A percentile compares a stretch with the other conserved stretches of the same genome.
Conservation (phyloP, 2,329 filamentous ascomycete species). For the Aspergillus latus region DNA sequence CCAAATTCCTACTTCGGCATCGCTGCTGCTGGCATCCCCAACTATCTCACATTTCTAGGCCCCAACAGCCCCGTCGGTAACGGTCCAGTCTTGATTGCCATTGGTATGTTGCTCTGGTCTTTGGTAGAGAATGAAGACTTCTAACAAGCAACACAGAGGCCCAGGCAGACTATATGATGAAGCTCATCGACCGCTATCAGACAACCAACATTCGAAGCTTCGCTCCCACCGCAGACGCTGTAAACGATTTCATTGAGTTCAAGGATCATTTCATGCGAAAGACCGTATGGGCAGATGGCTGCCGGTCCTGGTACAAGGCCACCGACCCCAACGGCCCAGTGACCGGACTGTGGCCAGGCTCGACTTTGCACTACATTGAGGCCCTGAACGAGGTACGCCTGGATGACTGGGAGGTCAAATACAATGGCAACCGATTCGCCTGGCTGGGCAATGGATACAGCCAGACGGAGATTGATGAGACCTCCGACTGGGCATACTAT, state of each 20-base stretch:
- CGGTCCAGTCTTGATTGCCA: conserved; percentile 26
- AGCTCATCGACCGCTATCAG: conserved; percentile 34
- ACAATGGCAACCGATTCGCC: conserved; percentile 19
- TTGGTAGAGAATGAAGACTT: neutral
- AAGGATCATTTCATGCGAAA: conserved; percentile 34
- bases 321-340: neutral
- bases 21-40: conserved; percentile 27
- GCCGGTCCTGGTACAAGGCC: conserved; percentile 11
- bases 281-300: conserved; percentile 26
- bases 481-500: conserved; percentile 20
- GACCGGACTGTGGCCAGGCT: conserved; percentile 23
- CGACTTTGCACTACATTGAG: conserved; percentile 26
- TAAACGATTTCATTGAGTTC: conserved; percentile 37
- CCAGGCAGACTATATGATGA: conserved; percentile 29
- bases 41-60: conserved; percentile 34
- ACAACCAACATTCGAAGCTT: conserved; percentile 31
- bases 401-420: conserved; percentile 26
- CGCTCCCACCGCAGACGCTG: conserved; percentile 27
- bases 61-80: conserved; percentile 30
- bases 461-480: conserved; percentile 18
- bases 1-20: conserved; percentile 28
- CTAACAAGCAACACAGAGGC: conserved; percentile 9
- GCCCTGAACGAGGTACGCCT: conserved; percentile 17
- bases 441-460: conserved; percentile 24
- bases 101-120: conserved; percentile 5